These are phyloP conservation scores for Pyrenula aspistea DNA, from an alignment of 495 filamentous ascomycete species.

Conservation along the genomic window DNA sequence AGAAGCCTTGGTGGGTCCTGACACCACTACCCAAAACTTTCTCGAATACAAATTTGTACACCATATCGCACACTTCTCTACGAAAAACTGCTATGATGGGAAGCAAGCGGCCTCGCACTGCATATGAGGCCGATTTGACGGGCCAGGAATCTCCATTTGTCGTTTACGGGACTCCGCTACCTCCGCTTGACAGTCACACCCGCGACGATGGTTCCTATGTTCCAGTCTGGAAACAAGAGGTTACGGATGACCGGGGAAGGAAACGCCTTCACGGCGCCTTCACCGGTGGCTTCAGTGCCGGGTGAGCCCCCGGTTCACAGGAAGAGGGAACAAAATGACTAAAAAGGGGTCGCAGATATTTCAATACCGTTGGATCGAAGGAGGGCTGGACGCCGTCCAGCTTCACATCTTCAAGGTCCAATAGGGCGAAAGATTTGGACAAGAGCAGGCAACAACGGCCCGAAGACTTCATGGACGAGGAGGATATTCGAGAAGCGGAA, in stretches of 20 bases:
- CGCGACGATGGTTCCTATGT: conserved; percentile 92
- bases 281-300: conserved; percentile 92
- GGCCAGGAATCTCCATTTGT: conserved; percentile 67
- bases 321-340: conserved; percentile 15
- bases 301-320: conserved; percentile 41
- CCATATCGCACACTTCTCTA: conserved; percentile 10
- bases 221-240: conserved; percentile 94
- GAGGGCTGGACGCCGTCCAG: conserved; percentile 92
- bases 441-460: conserved; percentile 46
- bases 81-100: conserved; percentile 40
- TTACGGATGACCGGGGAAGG: conserved; percentile 82
- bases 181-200: conserved; percentile 60
- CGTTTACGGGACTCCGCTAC: conserved; percentile 76
- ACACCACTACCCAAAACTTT: conserved; percentile 1
- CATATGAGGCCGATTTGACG: conserved; percentile 67
- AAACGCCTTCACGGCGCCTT: conserved; percentile 94
- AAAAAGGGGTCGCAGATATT: conserved; percentile 53
- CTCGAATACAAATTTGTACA: neutral
- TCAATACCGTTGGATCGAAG: conserved; percentile 95
- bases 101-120: conserved; percentile 63
- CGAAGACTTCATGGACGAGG: conserved; percentile 98
- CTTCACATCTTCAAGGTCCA: conserved; percentile 81
- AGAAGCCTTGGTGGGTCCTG: neutral
- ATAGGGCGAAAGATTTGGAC: conserved; percentile 56
- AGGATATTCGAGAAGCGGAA: conserved; percentile 80